Evolutionary conservation across 2,329 filamentous ascomycete genomes (phyloP).

Genomic region (Purpureocillium lavendulum): DNA sequence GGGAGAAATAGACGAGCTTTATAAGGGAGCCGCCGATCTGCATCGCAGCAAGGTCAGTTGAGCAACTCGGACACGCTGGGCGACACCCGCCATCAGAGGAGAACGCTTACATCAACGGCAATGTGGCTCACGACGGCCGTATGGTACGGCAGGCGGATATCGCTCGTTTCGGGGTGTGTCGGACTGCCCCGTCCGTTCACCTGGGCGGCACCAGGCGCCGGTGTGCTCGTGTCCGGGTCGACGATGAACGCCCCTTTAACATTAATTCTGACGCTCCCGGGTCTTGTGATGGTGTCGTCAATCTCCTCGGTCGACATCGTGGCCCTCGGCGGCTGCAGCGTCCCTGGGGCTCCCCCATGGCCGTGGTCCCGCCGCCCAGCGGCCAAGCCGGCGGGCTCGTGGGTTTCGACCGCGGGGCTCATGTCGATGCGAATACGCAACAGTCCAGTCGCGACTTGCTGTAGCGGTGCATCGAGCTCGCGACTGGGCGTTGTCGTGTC

Average conservation of each 20-base stretch:
- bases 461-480: conserved; percentile 2
- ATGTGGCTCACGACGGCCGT: conserved; percentile 94
- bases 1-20: conserved; percentile 95
- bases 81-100: not conserved
- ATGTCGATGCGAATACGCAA: conserved; percentile 4
- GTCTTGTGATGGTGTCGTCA: conserved; percentile 52
- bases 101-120: conserved; percentile 73
- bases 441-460: not conserved
- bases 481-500: not conserved
- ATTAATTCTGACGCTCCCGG: conserved; percentile 82
- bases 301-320: conserved; percentile 48
- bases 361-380: not conserved
- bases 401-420: conserved; percentile 7
- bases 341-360: not conserved
- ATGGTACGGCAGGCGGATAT: conserved; percentile 94
- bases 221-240: conserved; percentile 60
- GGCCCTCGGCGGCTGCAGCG: conserved; percentile 14
- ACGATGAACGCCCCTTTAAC: conserved; percentile 95
- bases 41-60: not conserved
- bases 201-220: conserved; percentile 28
- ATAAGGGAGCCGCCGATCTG: conserved; percentile 93
- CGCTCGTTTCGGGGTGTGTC: conserved; percentile 64
- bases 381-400: conserved; percentile 1
- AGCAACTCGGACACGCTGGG: not conserved
- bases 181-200: conserved; percentile 38